Percentiles rank a stretch among this genome's conserved stretches.
These are phyloP conservation scores for Globisporangium perplexum DNA, from an alignment of 352 stramenopile genomes.

Conservation along the genomic window DNA sequence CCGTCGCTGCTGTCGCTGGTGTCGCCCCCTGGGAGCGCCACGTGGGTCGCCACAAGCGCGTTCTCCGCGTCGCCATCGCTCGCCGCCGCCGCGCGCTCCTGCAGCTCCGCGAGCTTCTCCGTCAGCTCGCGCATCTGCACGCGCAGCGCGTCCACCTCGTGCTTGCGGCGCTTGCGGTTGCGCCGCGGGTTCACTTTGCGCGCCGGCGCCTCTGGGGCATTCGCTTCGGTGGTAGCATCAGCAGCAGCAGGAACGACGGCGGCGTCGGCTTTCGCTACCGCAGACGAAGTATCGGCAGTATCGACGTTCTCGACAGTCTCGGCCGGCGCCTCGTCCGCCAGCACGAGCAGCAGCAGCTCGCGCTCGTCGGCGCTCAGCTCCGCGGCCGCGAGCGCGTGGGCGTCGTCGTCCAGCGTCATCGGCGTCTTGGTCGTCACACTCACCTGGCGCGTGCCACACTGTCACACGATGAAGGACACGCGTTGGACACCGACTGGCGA, in stretches of 20 bases:
- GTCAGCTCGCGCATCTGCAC: conserved; percentile 2
- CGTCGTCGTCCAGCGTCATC: neutral
- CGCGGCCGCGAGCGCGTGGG: too few relatives aligned
- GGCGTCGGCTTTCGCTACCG: neutral
- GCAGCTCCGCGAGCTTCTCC: conserved; percentile 1
- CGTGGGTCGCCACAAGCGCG: conserved; percentile 1
- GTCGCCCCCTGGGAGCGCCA: neutral
- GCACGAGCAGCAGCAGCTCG: conserved; percentile 5
- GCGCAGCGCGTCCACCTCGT: conserved; percentile 5
- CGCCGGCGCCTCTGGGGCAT: neutral
- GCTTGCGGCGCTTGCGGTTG: conserved; percentile 11
- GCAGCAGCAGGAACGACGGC: neutral
- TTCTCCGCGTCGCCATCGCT: neutral
- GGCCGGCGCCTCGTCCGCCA: neutral
- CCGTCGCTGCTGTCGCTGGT: neutral
- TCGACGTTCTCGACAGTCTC: neutral
- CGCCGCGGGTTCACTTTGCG: conserved; percentile 5
- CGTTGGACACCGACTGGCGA: too few relatives aligned
- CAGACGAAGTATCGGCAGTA: too few relatives aligned
- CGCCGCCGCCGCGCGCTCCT: neutral
- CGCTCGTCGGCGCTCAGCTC: conserved; percentile 1
- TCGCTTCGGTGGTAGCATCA: neutral
- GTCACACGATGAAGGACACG: too few relatives aligned
- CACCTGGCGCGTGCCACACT: too few relatives aligned
- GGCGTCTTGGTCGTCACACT: neutral